A percentile compares a stretch with the other conserved stretches of the same genome.
Conservation (phyloP, 2,329 filamentous ascomycete genomes). For the Pyricularia grisea region DNA sequence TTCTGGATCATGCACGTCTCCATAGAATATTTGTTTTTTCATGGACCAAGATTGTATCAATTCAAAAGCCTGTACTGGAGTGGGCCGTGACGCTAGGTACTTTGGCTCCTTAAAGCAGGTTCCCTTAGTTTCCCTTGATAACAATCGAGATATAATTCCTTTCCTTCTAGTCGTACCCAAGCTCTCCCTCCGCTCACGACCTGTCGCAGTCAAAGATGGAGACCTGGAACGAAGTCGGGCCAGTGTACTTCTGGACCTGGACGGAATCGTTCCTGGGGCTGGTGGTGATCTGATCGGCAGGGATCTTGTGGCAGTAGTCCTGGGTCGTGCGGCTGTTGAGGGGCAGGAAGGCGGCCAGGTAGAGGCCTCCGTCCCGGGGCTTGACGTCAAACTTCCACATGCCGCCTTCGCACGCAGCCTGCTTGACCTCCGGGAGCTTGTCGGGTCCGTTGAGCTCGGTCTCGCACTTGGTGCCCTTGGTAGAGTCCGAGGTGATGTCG, state of each 20-base stretch:
- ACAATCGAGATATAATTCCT: neutral
- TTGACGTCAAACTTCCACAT: neutral
- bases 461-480: neutral
- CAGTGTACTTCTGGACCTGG: neutral
- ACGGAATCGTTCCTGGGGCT: neutral
- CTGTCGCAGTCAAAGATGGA: neutral
- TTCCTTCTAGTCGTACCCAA: neutral
- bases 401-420: neutral
- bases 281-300: neutral
- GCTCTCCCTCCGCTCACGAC: neutral
- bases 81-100: too few relatives aligned
- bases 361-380: neutral
- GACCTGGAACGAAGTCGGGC: neutral
- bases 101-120: too few relatives aligned
- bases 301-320: constrained; percentile 2
- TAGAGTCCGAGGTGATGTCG: neutral
- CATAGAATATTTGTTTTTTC: too few relatives aligned
- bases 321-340: neutral
- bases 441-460: neutral
- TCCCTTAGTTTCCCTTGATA: too few relatives aligned
- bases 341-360: neutral
- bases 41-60: too few relatives aligned
- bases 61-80: too few relatives aligned
- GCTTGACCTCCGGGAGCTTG: neutral
- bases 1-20: too few relatives aligned